phyloP scores from a whole-genome alignment of 2,329 filamentous ascomycete species.

The Fusarium hainanense region DNA sequence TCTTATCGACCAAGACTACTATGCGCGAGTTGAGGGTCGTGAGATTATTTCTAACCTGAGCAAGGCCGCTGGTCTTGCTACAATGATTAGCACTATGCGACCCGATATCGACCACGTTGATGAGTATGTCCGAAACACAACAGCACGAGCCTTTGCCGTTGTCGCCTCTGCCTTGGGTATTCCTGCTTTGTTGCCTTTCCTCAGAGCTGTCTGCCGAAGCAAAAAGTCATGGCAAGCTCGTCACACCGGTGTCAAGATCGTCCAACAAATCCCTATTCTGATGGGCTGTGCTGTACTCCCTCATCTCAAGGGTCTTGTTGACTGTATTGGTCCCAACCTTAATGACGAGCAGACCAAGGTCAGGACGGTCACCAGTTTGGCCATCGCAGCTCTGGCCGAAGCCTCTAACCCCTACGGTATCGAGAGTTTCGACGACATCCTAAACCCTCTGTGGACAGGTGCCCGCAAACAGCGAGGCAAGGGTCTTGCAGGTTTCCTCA shows the following conservation, averaged over 20 bases:
- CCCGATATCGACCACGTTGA: slow-evolving; percentile 99
- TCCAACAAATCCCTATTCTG: slow-evolving; percentile 97
- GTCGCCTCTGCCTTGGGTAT: slow-evolving; percentile 97
- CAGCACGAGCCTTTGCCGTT: slow-evolving; percentile 94
- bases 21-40: slow-evolving; percentile 95
- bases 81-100: slow-evolving; percentile 99
- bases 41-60: slow-evolving; percentile 98
- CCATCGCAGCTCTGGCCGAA: slow-evolving; percentile 93
- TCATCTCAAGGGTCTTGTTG: slow-evolving; percentile 93
- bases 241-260: slow-evolving; percentile 98
- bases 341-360: slow-evolving; percentile 99
- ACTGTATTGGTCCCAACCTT: slow-evolving; percentile 94
- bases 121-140: slow-evolving; percentile 98
- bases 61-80: slow-evolving; percentile 95
- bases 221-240: slow-evolving; percentile 99
- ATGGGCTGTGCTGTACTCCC: slow-evolving; percentile 98
- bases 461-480: slow-evolving; percentile 97
- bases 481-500: slow-evolving; percentile 93
- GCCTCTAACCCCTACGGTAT: slow-evolving; percentile 99
- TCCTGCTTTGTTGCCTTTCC: slow-evolving; percentile 91
- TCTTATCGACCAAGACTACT: slow-evolving; percentile 99
- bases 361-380: slow-evolving; percentile 92
- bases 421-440: slow-evolving; percentile 96
- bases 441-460: slow-evolving; percentile 97
- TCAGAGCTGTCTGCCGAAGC: slow-evolving; percentile 94